Conservation (phyloP, 345 rosid genomes). For the Balakata baccata region DNA sequence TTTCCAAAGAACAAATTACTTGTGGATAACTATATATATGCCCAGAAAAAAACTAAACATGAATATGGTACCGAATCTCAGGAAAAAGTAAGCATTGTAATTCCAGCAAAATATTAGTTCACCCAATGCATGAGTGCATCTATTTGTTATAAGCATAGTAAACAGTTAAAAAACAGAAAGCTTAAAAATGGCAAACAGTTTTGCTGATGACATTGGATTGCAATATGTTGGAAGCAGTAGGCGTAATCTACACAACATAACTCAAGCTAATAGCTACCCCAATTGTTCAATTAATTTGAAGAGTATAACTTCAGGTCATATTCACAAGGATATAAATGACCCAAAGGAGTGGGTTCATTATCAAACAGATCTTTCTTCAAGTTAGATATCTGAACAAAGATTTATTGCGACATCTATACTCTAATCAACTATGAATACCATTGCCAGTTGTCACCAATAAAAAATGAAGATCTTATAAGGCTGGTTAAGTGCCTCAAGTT, state of each 20-base stretch:
- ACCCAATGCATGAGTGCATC: not conserved
- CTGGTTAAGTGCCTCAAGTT: not conserved
- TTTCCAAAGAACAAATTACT: slow-evolving; percentile 33
- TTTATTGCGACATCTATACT: not conserved
- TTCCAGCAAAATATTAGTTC: not conserved
- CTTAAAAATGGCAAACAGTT: slow-evolving; percentile 1
- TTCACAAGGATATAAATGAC: slow-evolving; percentile 8
- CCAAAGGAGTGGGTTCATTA: slow-evolving; percentile 1
- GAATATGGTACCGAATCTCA: slow-evolving; percentile 4
- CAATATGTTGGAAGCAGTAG: not conserved
- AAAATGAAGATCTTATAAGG: not conserved
- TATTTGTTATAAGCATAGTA: not conserved
- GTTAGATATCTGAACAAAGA: slow-evolving; percentile 7
- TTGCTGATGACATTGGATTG: slow-evolving; percentile 5
- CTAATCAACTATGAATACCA: not conserved
- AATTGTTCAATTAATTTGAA: slow-evolving; percentile 9
- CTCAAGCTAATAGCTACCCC: slow-evolving; percentile 10
- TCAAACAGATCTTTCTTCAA: slow-evolving; percentile 13
- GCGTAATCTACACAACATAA: not conserved
- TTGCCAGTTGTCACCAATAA: not conserved
- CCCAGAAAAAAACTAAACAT: slow-evolving; percentile 2
- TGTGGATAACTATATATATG: slow-evolving; percentile 1
- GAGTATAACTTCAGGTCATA: slow-evolving; percentile 2
- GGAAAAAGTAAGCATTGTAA: not conserved
- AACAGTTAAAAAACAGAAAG: not conserved